Base-by-base conservation (phyloP, 495 filamentous ascomycete species). In the Xeromyces bisporus region DNA sequence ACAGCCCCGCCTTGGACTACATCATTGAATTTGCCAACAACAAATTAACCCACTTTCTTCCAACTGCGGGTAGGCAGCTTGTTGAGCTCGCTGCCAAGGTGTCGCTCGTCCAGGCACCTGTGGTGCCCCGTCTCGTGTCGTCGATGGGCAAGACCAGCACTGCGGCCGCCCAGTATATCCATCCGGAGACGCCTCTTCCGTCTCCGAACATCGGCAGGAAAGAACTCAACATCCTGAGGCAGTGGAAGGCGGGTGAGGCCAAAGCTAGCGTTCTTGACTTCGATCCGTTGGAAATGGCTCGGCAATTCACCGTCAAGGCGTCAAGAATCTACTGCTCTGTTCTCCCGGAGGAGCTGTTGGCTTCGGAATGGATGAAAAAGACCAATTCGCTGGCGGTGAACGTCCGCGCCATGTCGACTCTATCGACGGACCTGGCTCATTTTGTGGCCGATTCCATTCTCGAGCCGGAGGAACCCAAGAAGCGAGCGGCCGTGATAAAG, bases 381-480 rank as follows among this genome's bases (percentile, higher is more conserved):
- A 66, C 66, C 0, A 78, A 73, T 10, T 75, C 70, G 3, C 66
- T 79, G 36, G 81, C 91, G 2, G 72, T 78, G n/a, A 93, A 94
- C 42, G 89, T 96, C 12, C 78, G 86, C 40, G 79, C 82, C 10
- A 93, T 96, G 85, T 91, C 87, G 3, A 74, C 77, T 2, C 60
- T 96, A 29, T 91, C 89, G 1, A 96, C 81, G 0, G 84, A 93
- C 34, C 60, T 96, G 15, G 79, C 86, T 7, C 85, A 93, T 47
- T 63, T 96, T 14, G 91, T 99, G 13, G 83, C 83, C n/a, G 91
- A 96, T 50, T 92, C 79, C 2, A 93, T 96, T 40, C 69, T 99
- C 9, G 71, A 77, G 31, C 63, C 77, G 16, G 70, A 83, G 29
- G 91, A 96, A 53, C 73, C 75, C 8, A 96, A 94, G 64, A 91